Evolutionary conservation across 306 rosid genomes (phyloP).

Genomic region (Macrotyloma uniflorum): DNA sequence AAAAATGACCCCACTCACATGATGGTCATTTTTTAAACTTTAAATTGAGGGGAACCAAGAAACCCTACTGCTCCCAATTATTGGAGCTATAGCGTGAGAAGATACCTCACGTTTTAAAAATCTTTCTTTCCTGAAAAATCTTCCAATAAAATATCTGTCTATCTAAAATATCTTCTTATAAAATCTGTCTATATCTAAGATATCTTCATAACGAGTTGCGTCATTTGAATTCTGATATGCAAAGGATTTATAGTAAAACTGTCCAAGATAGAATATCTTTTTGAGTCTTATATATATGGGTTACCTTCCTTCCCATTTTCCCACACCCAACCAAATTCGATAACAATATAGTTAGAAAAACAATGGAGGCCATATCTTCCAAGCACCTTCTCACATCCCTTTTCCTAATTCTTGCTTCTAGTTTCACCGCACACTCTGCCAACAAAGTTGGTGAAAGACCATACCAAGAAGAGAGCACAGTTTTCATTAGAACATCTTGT

Average conservation of each 20-base stretch:
- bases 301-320: not conserved
- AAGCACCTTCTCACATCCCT: constrained; percentile 30
- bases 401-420: constrained; percentile 23
- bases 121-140: not conserved
- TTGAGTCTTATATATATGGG: constrained; percentile 18
- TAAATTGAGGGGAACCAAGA: constrained; percentile 1
- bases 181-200: not conserved
- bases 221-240: not conserved
- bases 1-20: constrained; percentile 33
- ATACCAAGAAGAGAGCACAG: constrained; percentile 37
- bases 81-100: not conserved
- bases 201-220: not conserved
- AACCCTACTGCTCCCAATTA: constrained; percentile 29
- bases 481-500: constrained; percentile 75
- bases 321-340: constrained; percentile 35
- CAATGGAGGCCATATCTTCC: constrained; percentile 41
- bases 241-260: not conserved
- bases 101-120: not conserved
- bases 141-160: not conserved
- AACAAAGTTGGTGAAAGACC: constrained; percentile 22
- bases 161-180: not conserved
- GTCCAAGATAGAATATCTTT: not conserved
- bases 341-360: no score
- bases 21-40: not conserved
- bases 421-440: constrained; percentile 16